A percentile compares a stretch with the other conserved stretches of the same genome.
Evolutionary conservation across 1,284 basidiomycete genomes (phyloP).

Genomic region (Ustilago sp.): DNA sequence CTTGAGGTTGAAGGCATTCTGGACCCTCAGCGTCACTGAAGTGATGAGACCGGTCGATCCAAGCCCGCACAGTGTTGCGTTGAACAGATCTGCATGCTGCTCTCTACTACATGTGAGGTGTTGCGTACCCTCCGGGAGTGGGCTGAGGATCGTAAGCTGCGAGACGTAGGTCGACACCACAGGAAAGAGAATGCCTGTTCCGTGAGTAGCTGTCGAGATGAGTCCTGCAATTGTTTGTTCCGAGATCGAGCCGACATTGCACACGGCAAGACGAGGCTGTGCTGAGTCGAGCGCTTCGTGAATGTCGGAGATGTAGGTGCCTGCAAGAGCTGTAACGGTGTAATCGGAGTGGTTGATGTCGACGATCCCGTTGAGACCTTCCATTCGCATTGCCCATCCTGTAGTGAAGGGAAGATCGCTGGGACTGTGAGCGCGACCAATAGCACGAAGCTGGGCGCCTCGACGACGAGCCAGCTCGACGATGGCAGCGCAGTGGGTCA

Average conservation of each 20-base stretch:
- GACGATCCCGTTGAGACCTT: conserved; percentile 61
- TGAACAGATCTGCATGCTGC: conserved; percentile 82
- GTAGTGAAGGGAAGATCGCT: conserved; percentile 77
- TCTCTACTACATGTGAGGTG: conserved; percentile 78
- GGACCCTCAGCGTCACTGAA: conserved; percentile 81
- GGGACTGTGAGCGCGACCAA: conserved; percentile 91
- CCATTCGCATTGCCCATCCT: conserved; percentile 67
- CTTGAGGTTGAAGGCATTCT: conserved; percentile 83
- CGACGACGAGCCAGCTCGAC: conserved; percentile 86
- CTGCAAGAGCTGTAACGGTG: conserved; percentile 59
- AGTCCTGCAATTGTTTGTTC: conserved; percentile 96
- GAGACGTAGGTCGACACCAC: conserved; percentile 86
- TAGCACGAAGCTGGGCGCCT: conserved; percentile 80
- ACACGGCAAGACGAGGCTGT: conserved; percentile 79
- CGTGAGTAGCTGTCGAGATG: conserved; percentile 94
- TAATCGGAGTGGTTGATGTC: conserved; percentile 35
- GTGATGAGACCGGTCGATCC: conserved; percentile 93
- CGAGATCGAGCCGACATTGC: conserved; percentile 93
- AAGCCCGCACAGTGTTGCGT: conserved; percentile 90
- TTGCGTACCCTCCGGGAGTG: conserved; percentile 73
- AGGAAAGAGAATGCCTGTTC: conserved; percentile 83
- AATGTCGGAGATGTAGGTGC: conserved; percentile 69
- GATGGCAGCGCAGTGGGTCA: conserved; percentile 80
- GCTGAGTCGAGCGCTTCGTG: conserved; percentile 74
- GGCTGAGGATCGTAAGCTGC: conserved; percentile 77